Conservation (phyloP, 768 basidiomycete genomes). For the Termitomyces sp. region DNA sequence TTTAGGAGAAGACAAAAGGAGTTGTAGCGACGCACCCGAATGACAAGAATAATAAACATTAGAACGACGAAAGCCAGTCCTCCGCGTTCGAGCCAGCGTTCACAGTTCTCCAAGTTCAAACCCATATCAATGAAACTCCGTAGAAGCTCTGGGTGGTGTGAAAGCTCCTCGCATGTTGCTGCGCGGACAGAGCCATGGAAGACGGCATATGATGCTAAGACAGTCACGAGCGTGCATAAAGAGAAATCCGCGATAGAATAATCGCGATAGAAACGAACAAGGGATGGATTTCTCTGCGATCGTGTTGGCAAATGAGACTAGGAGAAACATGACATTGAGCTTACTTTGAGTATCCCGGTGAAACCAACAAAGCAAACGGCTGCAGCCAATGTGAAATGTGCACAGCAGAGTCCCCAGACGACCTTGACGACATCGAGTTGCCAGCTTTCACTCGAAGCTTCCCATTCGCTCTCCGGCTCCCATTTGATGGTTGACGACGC, state of each 20-base stretch:
- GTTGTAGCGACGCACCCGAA: constrained; percentile 46
- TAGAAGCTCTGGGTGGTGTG: constrained; percentile 70
- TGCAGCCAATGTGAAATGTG: constrained; percentile 63
- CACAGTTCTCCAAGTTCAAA: constrained; percentile 74
- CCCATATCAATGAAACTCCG: constrained; percentile 66
- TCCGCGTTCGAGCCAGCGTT: constrained; percentile 68
- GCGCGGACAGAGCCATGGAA: constrained; percentile 52
- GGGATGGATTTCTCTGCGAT: constrained; percentile 50
- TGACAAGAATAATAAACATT: constrained; percentile 55
- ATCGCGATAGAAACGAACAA: constrained; percentile 77
- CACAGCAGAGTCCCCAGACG: constrained; percentile 56
- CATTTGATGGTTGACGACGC: constrained; percentile 28
- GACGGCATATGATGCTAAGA: constrained; percentile 50
- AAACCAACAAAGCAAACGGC: constrained; percentile 62
- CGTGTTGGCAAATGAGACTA: background rate
- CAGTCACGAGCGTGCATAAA: constrained; percentile 56
- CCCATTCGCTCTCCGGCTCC: constrained; percentile 45
- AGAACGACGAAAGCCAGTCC: constrained; percentile 52
- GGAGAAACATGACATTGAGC: constrained; percentile 11
- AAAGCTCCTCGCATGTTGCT: constrained; percentile 67
- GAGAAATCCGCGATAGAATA: constrained; percentile 76
- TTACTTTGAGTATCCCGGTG: constrained; percentile 62
- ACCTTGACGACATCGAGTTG: constrained; percentile 39
- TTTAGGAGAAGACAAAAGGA: constrained; percentile 5
- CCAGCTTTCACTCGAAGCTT: constrained; percentile 31